Base-by-base conservation (phyloP, 306 rosid genomes). In the Biancaea sappan region DNA sequence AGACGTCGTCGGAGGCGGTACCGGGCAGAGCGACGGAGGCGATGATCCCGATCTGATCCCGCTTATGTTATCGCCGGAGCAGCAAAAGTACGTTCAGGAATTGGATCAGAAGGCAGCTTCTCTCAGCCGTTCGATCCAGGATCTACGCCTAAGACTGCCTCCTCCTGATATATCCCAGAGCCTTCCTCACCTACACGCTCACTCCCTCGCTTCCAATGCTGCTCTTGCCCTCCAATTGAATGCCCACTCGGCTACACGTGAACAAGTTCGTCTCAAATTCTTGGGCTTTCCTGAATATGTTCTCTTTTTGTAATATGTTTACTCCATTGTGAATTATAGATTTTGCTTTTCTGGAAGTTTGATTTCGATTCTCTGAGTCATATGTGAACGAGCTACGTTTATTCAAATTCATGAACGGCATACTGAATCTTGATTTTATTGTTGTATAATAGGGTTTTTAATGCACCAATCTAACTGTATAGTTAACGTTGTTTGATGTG, bases 121-220 rank as follows among this genome's bases (percentile, higher is more conserved):
- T 80, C 84, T 94, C 32, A 82, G 83, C 78, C 92, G 96, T 75
- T 75, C 78, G 86, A 92, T 94, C 84, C 89, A 87, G 2, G 97
- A 91, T 87, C 91, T 94, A 62, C 97, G 98, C 8, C 83, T 83
- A 19, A 79, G 97, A 74, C 74, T 94, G 18, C 98, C 98, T 77
- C 98, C 98, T 0, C 96, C 86, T 0, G 92, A 91, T 57, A 88
- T 94, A 25, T 90, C 98, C 2, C 93, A 90, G 37, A 89, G 98
- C 54, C 98, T 94, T 26, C 98, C 98, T 71, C 95, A 91, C 61
- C 96, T 94, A 64, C 98, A 91, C 62, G 98, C 97, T 0, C 97
- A 94, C 71, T 85, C 97, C 38, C 82, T 94, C 38, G 98, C 98
- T 61, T 94, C 98, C 77, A 91, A 83, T 60, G 96, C 96, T 34